Evolutionary conservation across 805 yeast genomes (phyloP).

Genomic region (Candida maesae): DNA sequence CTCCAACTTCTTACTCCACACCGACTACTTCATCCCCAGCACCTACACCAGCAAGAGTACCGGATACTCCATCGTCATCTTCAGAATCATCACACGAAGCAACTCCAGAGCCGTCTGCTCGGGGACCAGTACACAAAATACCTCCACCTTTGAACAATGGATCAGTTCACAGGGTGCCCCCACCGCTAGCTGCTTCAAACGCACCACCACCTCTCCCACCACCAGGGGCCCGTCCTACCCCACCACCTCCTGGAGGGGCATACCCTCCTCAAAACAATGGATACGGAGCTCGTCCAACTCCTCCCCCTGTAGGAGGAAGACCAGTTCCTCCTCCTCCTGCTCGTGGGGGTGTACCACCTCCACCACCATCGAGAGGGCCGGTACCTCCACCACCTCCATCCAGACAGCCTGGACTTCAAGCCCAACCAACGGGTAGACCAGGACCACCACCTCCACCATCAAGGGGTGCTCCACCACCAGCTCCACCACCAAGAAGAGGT

Average conservation of each 20-base stretch:
- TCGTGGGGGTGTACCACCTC: slow-evolving; percentile 14
- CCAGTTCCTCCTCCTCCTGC: slow-evolving; percentile 11
- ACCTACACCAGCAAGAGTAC: slow-evolving; percentile 11
- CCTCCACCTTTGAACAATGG: slow-evolving; percentile 27
- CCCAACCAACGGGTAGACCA: slow-evolving; percentile 19
- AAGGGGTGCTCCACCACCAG: slow-evolving; percentile 23
- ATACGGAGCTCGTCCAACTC: no score
- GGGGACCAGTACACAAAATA: slow-evolving; percentile 17
- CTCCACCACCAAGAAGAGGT: slow-evolving; percentile 24
- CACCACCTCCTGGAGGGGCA: slow-evolving; percentile 11
- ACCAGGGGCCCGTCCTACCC: slow-evolving; percentile 11
- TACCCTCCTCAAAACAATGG: no score
- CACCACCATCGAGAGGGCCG: slow-evolving; percentile 14
- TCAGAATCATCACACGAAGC: slow-evolving; percentile 3
- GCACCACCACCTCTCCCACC: slow-evolving; percentile 10
- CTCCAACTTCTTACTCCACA: slow-evolving; percentile 18
- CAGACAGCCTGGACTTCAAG: slow-evolving; percentile 15
- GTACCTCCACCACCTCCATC: slow-evolving; percentile 30
- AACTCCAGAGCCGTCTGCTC: slow-evolving; percentile 6
- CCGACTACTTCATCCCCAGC: slow-evolving; percentile 4
- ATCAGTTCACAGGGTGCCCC: slow-evolving; percentile 22
- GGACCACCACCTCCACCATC: slow-evolving; percentile 27
- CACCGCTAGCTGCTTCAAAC: slow-evolving; percentile 5
- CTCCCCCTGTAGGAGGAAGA: not conserved
- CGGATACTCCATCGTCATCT: slow-evolving; percentile 11